These are phyloP conservation scores for Pleurostoma richardsiae DNA, from an alignment of 2,329 filamentous ascomycete species.

Conservation along the genomic window DNA sequence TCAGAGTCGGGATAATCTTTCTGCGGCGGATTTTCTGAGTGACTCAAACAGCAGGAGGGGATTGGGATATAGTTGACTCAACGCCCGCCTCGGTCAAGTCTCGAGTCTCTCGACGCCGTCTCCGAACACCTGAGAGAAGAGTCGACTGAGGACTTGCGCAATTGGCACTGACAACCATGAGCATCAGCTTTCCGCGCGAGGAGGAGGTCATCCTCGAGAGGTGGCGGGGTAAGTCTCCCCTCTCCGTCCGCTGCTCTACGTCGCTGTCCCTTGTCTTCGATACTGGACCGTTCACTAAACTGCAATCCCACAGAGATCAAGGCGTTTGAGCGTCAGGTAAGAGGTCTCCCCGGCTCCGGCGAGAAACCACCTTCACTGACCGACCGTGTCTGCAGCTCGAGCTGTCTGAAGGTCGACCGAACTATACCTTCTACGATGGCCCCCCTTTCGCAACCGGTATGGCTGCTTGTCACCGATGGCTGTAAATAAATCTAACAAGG, in stretches of 20 bases:
- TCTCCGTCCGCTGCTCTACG: no score
- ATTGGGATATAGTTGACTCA: no score
- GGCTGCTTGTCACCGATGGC: no score
- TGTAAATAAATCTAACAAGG: no score
- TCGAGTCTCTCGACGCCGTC: no score
- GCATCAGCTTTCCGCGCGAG: constrained; percentile 88
- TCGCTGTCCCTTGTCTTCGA: no score
- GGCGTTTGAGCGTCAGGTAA: constrained; percentile 80
- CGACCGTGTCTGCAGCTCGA: constrained; percentile 46
- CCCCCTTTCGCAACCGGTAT: constrained; percentile 70
- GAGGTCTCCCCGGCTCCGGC: constrained; percentile 2
- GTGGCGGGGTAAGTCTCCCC: constrained; percentile 50
- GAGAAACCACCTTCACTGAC: no score
- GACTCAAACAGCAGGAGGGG: no score
- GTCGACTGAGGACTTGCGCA: constrained; percentile 1
- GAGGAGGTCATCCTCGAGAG: constrained; percentile 79
- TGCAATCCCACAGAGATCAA: constrained; percentile 60
- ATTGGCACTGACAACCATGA: constrained; percentile 48
- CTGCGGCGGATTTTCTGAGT: no score
- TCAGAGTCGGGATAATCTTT: no score
- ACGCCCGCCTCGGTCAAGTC: no score
- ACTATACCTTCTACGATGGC: constrained; percentile 94
- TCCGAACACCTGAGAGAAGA: constrained; percentile 1
- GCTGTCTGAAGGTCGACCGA: constrained; percentile 74
- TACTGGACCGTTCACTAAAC: no score